Base-by-base conservation (phyloP, 2,329 filamentous ascomycete genomes). In the Waltergamsia citrina region DNA sequence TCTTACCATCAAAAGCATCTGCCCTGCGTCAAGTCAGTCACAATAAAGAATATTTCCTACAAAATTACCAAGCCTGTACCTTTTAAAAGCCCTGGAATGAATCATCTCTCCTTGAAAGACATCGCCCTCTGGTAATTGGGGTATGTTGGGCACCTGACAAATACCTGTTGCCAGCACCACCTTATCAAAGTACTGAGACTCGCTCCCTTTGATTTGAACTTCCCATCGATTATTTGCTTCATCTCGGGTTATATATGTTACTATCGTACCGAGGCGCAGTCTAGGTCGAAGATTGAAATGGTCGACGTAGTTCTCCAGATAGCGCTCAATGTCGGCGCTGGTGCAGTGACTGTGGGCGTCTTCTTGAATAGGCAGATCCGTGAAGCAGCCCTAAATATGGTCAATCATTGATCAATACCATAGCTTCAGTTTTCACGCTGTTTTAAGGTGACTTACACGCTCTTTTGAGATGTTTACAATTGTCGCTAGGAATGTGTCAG, bases 1-100 rank as follows among this genome's bases (percentile, higher is more conserved):
- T 60, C 41, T 65, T 61, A 7, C 48, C 56, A 9, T 52, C 48
- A 43, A 63, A 67, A 6, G 40, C 34, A 44, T n/a, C 49, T 37
- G 18, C 16, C 14, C 20, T 28, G 4, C n/a, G 17, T 14, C 22
- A 21, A 14, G n/a, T n/a, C n/a, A n/a, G n/a, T n/a, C n/a, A n/a
- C n/a, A n/a, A n/a, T n/a, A n/a, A n/a, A n/a, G n/a, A n/a, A n/a
- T n/a, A n/a, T n/a, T n/a, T n/a, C n/a, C n/a, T n/a, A n/a, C n/a
- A n/a, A n/a, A n/a, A n/a, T n/a, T n/a, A n/a, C n/a, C n/a, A n/a
- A n/a, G n/a, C n/a, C n/a, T 20, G 10, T 30, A 37, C 35, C 25
- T 33, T 21, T 37, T 37, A 32, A 37, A 37, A 22, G 35, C 31
- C 16, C 21, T 22, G 6, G 35, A 24, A 28, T 37, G 35, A 11